Percentiles rank a stretch among this genome's conserved stretches.
Evolutionary conservation across 768 basidiomycete species (phyloP).

Genomic region (Leccinum variicolor): DNA sequence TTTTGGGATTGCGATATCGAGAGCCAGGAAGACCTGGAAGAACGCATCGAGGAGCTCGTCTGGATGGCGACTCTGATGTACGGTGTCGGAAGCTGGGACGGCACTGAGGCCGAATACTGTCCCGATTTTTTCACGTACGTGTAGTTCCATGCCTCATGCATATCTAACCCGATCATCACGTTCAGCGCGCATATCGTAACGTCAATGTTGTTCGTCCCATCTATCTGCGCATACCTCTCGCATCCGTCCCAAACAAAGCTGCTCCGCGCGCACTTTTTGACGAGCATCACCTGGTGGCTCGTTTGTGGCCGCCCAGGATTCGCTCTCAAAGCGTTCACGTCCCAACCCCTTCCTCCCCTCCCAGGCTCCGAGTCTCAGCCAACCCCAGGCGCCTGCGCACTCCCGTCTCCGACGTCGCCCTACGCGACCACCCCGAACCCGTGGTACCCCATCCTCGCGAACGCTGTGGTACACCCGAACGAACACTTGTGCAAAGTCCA

Average conservation of each 20-base stretch:
- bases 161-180: neutral
- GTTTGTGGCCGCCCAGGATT: conserved; percentile 52
- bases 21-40: conserved; percentile 37
- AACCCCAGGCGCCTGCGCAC: conserved; percentile 21
- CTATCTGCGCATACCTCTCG: conserved; percentile 47
- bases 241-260: conserved; percentile 54
- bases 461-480: conserved; percentile 53
- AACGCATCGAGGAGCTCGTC: conserved; percentile 59
- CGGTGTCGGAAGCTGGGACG: conserved; percentile 53
- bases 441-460: conserved; percentile 58
- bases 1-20: conserved; percentile 44
- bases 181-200: conserved; percentile 68
- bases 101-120: conserved; percentile 38
- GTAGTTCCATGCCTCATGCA: neutral
- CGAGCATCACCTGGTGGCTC: conserved; percentile 51
- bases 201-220: conserved; percentile 59
- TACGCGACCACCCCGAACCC: conserved; percentile 45
- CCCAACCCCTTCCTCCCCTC: conserved; percentile 23
- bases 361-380: conserved; percentile 15
- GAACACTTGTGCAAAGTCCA: conserved; percentile 52
- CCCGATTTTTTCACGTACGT: conserved; percentile 68
- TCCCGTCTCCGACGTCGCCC: conserved; percentile 33
- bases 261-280: conserved; percentile 56
- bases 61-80: conserved; percentile 60
- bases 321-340: conserved; percentile 49